Evolutionary conservation across 495 filamentous ascomycete species (phyloP).

Genomic region (Bryoglossum gracile): DNA sequence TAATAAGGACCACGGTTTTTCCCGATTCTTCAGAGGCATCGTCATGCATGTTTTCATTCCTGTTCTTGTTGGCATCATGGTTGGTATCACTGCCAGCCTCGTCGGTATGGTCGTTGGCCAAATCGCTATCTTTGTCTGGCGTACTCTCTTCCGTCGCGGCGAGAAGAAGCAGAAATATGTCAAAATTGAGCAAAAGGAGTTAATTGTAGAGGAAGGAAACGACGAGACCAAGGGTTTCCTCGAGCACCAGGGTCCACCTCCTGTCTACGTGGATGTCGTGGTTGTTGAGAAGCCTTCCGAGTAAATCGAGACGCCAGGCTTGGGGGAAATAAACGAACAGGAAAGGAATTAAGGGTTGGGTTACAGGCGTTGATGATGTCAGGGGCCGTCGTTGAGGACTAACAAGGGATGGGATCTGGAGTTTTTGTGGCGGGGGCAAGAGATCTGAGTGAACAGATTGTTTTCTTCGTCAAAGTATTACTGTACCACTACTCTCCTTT

Average conservation of each 20-base stretch:
- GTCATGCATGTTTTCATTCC: slow-evolving; percentile 44
- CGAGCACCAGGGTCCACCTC: slow-evolving; percentile 20
- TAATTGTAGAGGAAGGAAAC: slow-evolving; percentile 1
- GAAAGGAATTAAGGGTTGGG: slow-evolving; percentile 1
- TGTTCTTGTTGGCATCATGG: slow-evolving; percentile 42
- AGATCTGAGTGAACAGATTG: slow-evolving; percentile 1
- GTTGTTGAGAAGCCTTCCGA: slow-evolving; percentile 15
- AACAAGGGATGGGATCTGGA: neutral
- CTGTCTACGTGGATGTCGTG: slow-evolving; percentile 18
- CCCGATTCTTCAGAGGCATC: slow-evolving; percentile 37
- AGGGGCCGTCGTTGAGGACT: neutral
- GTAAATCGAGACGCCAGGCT: neutral
- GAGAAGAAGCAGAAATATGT: neutral
- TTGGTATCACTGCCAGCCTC: slow-evolving; percentile 44
- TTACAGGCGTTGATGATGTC: slow-evolving; percentile 2
- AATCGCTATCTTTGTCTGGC: slow-evolving; percentile 39
- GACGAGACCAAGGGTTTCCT: slow-evolving; percentile 20
- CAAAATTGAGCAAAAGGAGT: slow-evolving; percentile 14
- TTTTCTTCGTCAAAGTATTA: neutral
- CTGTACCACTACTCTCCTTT: neutral
- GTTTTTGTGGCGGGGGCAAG: neutral
- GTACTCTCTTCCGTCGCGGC: slow-evolving; percentile 28
- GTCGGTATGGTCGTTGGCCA: slow-evolving; percentile 46
- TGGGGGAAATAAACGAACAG: neutral
- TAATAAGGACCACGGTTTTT: slow-evolving; percentile 31